Base-by-base conservation (phyloP, 2,329 filamentous ascomycete species). In the Aspergillus felis region DNA sequence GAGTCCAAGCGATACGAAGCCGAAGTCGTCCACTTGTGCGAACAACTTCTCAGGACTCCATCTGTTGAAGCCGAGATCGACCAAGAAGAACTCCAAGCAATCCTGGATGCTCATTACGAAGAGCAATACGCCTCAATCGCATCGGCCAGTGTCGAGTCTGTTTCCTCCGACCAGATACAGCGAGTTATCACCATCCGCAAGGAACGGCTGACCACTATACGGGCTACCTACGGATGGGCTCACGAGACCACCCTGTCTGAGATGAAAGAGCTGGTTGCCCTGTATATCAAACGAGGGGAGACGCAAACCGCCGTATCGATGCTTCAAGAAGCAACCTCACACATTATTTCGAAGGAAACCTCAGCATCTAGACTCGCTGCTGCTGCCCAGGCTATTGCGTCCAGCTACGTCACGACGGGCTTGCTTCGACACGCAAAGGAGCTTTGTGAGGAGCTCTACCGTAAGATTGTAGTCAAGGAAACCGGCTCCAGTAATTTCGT, bases 391-490 rank as follows among this genome's bases (percentile, higher is more conserved):
- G 66, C 67, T 44, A 76, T 77, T 57, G 75, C 72, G 0, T 61
- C 68, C 14, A 71, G 69, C 57, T 77, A 76, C 55, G 71, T 76
- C 41, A 63, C 65, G 4, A 61, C 67, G 3, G 66, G 68, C n/a
- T 71, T 75, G 58, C 61, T 68, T 2, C 60, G 69, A 14, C 68
- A 69, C 55, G 75, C 69, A 0, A 64, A 62, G 0, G 69, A 75
- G 56, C 55, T 77, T 7, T 60, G 66, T 2, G 62, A 76, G 25
- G 74, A 76, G 59, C 60, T 77, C 4, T 76, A 76, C 54, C 70
- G 71, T 42, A 73, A 78, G 58, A 64, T 76, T 12, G 59, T 76
- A 12, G 67, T 70, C 57, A 76, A 73, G 57, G 73, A 77, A 25
- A 71, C 64, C 9, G 68, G 65, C 53, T 54, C 58, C 6, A 53